phyloP scores from a whole-genome alignment of 371 early-diverging fungal genomes.

The Amoeboaphelidium protococcarum region DNA sequence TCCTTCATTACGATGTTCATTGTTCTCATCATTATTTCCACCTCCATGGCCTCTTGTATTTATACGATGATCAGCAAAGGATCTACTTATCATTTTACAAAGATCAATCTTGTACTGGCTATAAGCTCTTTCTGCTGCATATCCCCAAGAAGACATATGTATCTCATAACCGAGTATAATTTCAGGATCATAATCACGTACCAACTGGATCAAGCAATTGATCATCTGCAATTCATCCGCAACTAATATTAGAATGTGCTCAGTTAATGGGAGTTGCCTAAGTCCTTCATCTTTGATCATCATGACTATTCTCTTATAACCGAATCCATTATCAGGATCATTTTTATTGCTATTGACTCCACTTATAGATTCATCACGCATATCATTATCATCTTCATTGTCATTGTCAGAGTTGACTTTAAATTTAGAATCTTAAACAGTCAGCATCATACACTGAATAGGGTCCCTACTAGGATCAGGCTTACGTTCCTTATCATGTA shows the following conservation, averaged over 20 bases:
- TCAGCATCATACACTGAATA: too few relatives aligned
- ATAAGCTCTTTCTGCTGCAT: slow-evolving; percentile 32
- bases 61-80: slow-evolving; percentile 81
- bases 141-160: slow-evolving; percentile 62
- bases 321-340: not conserved
- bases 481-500: not conserved
- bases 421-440: too few relatives aligned
- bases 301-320: not conserved
- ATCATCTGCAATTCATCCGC: slow-evolving; percentile 24
- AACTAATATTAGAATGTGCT: too few relatives aligned
- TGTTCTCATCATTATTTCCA: not conserved
- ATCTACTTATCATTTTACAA: slow-evolving; percentile 19
- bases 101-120: not conserved
- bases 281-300: too few relatives aligned
- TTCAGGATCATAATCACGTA: slow-evolving; percentile 47
- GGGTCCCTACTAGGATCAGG: not conserved
- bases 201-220: slow-evolving; percentile 15
- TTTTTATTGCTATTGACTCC: not conserved
- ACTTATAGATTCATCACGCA: not conserved
- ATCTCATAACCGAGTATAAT: slow-evolving; percentile 60
- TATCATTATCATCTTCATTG: slow-evolving; percentile 5
- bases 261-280: too few relatives aligned
- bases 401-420: too few relatives aligned
- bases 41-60: slow-evolving; percentile 30
- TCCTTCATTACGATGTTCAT: not conserved